Percentiles rank a stretch among this genome's conserved stretches.
phyloP scores from a whole-genome alignment of 2,329 filamentous ascomycete genomes.

The Diaporthe australafricana region DNA sequence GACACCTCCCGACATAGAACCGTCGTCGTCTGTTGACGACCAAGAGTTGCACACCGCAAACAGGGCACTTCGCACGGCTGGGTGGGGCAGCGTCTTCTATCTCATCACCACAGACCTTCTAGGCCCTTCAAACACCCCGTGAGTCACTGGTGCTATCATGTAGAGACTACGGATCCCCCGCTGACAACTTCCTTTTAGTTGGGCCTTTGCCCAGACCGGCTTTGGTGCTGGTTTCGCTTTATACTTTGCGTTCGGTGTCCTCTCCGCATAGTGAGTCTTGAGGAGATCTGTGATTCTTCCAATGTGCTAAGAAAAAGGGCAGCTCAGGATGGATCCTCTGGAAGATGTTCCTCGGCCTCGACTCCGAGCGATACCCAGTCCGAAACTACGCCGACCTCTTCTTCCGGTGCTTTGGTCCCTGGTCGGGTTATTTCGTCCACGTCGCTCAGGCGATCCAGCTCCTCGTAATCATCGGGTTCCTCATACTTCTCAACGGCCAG shows the following conservation, averaged over 20 bases:
- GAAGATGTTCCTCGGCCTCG: constrained; percentile 56
- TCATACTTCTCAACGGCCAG: constrained; percentile 66
- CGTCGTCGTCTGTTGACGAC: constrained; percentile 43
- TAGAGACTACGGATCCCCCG: too few species aligned
- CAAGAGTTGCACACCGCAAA: constrained; percentile 60
- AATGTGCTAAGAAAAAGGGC: neutral
- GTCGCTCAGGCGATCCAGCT: constrained; percentile 60
- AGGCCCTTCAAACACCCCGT: constrained; percentile 54
- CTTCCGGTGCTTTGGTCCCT: constrained; percentile 59
- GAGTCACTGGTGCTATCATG: too few species aligned
- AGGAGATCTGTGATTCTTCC: accelerated
- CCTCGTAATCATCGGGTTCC: constrained; percentile 61
- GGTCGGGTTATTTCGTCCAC: constrained; percentile 59
- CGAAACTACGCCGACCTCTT: constrained; percentile 60
- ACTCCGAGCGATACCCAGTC: constrained; percentile 59
- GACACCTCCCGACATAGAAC: neutral
- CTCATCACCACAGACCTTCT: constrained; percentile 62
- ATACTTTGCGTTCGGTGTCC: constrained; percentile 27
- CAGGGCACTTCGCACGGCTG: constrained; percentile 58
- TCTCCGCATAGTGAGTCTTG: constrained; percentile 24
- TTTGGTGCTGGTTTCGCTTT: constrained; percentile 33
- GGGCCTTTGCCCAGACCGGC: constrained; percentile 35
- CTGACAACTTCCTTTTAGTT: neutral
- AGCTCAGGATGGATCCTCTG: constrained; percentile 59
- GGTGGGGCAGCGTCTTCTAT: constrained; percentile 59